Base-by-base conservation (phyloP, 2,329 filamentous ascomycete species). In the Malbranchea cinnamomea region DNA sequence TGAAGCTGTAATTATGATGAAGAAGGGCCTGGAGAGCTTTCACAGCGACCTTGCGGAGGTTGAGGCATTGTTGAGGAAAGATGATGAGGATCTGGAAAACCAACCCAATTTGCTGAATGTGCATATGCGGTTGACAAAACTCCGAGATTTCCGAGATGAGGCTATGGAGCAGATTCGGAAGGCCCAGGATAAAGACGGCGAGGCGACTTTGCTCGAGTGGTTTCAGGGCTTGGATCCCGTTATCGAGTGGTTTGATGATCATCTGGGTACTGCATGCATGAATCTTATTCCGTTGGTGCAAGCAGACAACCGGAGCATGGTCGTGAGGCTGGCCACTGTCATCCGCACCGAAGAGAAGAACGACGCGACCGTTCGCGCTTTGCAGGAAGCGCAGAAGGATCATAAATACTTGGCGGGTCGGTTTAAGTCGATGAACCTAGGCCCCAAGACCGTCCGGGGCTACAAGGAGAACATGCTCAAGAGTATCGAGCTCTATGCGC, bases 281-380 rank as follows among this genome's bases (percentile, higher is more conserved):
- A 93, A 89, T 48, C 63, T 98, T 35, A 89, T 98, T 43, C 78
- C 76, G 38, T 65, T 95, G 20, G 75, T 98, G 14, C 75, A 89
- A 44, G 69, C 75, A 23, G 85, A 85, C 37, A 93, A 94, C 49
- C 78, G 81, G 41, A 78, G 82, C 20, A 67, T 95, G 47, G 81
- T 98, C 8, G 89, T 95, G 26, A 73, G 89, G 25, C 69, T 98
- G 39, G 89, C 87, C 6, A 68, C 95, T 37, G 75, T 98, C 33
- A 85, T 98, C 39, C 80, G 92, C 50, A 84, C 85, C 18, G 89
- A 98, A 54, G 89, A 98, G 62, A 89, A 85, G 65, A 93, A 85
- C 47, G 89, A 98, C 52, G 79, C 82, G 55, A 79, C 85, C 41
- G 83, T 93, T 15, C 68, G 80, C 48, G 89, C 89, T 2, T 62